Evolutionary conservation across 805 yeast species (phyloP), one percentile per base, ranked within the genome.

Genomic region (Candida vaughaniae): DNA sequence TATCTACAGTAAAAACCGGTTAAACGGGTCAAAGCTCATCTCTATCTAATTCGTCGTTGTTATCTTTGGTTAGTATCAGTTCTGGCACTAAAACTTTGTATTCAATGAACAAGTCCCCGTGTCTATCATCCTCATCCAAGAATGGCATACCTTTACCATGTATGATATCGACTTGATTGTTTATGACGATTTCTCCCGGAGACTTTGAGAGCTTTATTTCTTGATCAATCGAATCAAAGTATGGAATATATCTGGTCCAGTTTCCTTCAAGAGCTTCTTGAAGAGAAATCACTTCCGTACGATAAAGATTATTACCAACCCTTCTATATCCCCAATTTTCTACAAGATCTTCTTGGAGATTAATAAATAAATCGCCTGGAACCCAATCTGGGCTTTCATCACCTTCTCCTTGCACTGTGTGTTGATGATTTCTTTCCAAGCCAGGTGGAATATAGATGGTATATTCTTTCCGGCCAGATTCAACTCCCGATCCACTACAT

Each of bases 61-160:
- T n/a, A n/a, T n/a, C n/a, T n/a, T n/a, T n/a, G n/a, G n/a, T n/a
- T n/a, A n/a, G n/a, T n/a, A n/a, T n/a, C n/a, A n/a, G n/a, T n/a
- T 34, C 61, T 3, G 63, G 59, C 15, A 55, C 37, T 17, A 62
- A 40, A 6, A 47, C 85, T 80, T 55, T 61, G 68, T 55, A 76
- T 72, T 71, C 70, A 16, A 78, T 59, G 48, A 60, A 74, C 41
- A 78, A 60, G 43, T 77, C 78, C 22, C 82, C 64, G 47, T 43
- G 50, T 9, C 39, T 48, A 22, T 51, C 50, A 7, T 54, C 53
- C 25, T 70, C 70, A 27, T 64, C 71, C 16, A 52, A 47, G 4
- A 69, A 43, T 2, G 98, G 98, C 97, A 93, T 88, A 16, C 99
- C 99, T 50, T 75, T 81, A 5, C 85, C 89, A 43, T 69, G 63